Evolutionary conservation across 2,329 filamentous ascomycete species (phyloP), one percentile per base, ranked within the genome.

Genomic region (Aspergillus chevalieri): DNA sequence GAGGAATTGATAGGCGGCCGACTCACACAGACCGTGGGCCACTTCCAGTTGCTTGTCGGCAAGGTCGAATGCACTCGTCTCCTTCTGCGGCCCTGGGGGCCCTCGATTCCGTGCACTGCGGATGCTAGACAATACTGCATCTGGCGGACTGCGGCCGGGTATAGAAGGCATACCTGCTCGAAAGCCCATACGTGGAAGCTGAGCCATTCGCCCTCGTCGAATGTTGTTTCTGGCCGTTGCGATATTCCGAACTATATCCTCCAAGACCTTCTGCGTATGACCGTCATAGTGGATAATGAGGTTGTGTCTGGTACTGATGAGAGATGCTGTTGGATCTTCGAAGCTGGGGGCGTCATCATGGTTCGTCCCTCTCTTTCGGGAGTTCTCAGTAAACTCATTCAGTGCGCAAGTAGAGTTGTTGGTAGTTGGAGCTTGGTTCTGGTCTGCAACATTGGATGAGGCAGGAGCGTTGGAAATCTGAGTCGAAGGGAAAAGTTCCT

Each of bases 271-370:
- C 65, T 96, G 90, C 3, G 94, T 85, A 53, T 89, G 85, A 57
- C 86, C 88, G 65, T 96, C 91, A 65, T 96, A 96, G 69, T 89
- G 91, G n/a, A 96, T 87, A 38, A 93, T 84, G 43, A 92, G 85
- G 77, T 89, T 86, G 50, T 79, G 84, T 56, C 86, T 81, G 3
- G 83, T 83, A 48, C 87, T 83, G 65, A 86, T 86, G 53, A 82
- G 14, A 81, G n/a, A 60, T 54, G 24, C 61, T 5, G 26, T 57
- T 15, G 57, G 61, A 8, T 69, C 61, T 6, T 49, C 57, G 2
- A 67, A 68, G 9, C 67, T 49, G 1, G 68, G 72, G 6, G 61
- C 54, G 12, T 55, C 58, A 19, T 67, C 61, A 39, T 68, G 65
- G 10, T 12, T 10, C 26, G 63, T 57, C 30, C 64, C 65, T 15